A percentile compares a stretch with the other conserved stretches of the same genome.
Evolutionary conservation across 2,329 filamentous ascomycete genomes (phyloP).

Genomic region (Aspergillus awamori): DNA sequence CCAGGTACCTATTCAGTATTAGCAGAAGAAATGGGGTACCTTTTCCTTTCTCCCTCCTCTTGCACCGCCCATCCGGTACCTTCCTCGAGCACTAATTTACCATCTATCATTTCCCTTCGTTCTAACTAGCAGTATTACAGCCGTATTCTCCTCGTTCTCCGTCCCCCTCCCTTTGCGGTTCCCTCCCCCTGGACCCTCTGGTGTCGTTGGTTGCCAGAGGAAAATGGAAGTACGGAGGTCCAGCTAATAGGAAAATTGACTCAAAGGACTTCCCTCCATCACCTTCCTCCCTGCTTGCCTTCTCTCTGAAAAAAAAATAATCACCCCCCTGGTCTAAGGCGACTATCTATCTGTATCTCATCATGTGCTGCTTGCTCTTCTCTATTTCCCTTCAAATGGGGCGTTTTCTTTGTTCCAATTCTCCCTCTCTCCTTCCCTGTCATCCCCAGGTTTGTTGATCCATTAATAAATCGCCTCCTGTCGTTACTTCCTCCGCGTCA

Average conservation of each 20-base stretch:
- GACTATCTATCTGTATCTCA: too few species aligned
- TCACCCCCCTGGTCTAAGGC: too few species aligned
- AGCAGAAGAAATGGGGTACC: neutral
- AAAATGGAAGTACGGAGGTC: neutral
- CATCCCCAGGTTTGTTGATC: neutral
- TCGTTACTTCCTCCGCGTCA: conserved; percentile 5
- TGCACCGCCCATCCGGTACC: conserved; percentile 10
- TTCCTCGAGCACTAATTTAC: conserved; percentile 4
- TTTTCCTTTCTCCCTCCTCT: neutral
- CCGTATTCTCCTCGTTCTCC: neutral
- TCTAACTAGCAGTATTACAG: conserved; percentile 3
- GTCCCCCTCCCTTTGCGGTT: neutral
- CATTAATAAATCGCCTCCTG: neutral
- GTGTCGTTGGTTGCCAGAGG: neutral
- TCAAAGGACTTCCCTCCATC: neutral
- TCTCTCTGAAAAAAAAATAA: too few species aligned
- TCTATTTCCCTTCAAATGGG: neutral
- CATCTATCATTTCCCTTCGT: conserved; percentile 6
- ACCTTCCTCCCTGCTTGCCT: neutral
- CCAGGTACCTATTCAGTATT: neutral
- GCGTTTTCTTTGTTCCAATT: neutral
- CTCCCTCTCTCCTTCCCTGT: neutral
- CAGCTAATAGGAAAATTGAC: neutral
- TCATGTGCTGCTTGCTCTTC: too few species aligned
- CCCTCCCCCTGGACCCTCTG: conserved; percentile 1